Percentiles rank a stretch among this genome's conserved stretches.
Conservation (phyloP, 1,284 basidiomycete genomes). For the Amylostereum areolatum region DNA sequence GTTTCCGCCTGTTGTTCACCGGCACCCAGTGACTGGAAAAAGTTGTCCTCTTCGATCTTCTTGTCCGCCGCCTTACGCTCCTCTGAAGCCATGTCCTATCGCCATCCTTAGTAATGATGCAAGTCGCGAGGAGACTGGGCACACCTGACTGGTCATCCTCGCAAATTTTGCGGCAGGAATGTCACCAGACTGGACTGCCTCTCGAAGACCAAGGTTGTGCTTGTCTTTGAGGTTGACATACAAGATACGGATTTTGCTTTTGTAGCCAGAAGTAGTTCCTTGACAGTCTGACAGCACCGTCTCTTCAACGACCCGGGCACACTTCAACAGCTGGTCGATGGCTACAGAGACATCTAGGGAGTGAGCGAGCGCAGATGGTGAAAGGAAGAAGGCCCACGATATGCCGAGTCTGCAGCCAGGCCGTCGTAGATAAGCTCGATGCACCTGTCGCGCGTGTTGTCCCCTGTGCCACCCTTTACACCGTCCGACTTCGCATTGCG, state of each 20-base stretch:
- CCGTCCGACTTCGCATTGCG: conserved; percentile 70
- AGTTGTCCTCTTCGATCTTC: conserved; percentile 82
- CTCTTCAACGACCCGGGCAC: conserved; percentile 58
- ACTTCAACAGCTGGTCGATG: conserved; percentile 51
- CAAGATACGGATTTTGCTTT: conserved; percentile 82
- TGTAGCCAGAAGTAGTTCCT: conserved; percentile 49
- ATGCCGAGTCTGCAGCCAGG: conserved; percentile 77
- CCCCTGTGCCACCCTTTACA: conserved; percentile 54
- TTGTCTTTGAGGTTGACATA: conserved; percentile 95
- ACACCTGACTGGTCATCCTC: conserved; percentile 77
- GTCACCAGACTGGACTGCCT: conserved; percentile 80
- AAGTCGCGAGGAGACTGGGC: conserved; percentile 13
- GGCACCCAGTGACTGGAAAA: conserved; percentile 90
- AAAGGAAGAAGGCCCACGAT: conserved; percentile 56
- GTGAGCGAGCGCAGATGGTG: conserved; percentile 4
- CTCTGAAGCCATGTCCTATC: conserved; percentile 89
- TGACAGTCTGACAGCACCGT: conserved; percentile 46
- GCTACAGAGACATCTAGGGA: conserved; percentile 32
- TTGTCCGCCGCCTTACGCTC: conserved; percentile 81
- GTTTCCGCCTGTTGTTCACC: conserved; percentile 92
- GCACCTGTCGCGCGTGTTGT: conserved; percentile 83
- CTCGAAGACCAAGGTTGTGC: conserved; percentile 83
- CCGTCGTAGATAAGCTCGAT: conserved; percentile 90
- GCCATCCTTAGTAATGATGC: conserved; percentile 21
- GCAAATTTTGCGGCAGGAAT: conserved; percentile 67